A percentile compares a stretch with the other conserved stretches of the same genome.
Evolutionary conservation across 169 alveolate genomes (phyloP).

Genomic region (Babesia divergens): DNA sequence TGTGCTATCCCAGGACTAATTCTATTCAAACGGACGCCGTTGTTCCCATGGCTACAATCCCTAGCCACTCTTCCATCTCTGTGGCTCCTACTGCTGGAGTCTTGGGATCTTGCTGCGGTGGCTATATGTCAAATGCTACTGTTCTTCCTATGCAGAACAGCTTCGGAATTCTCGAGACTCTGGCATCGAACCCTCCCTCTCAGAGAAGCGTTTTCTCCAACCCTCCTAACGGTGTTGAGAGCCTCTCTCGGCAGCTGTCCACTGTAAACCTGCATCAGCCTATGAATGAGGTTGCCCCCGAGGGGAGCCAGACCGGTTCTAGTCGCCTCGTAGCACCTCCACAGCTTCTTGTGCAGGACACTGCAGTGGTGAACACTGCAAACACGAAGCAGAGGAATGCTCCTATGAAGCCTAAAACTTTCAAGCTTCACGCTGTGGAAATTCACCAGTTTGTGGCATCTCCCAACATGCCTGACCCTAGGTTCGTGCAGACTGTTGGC

Average conservation of each 20-base stretch:
- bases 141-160: slow-evolving; percentile 3
- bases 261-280: not conserved
- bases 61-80: slow-evolving; percentile 1
- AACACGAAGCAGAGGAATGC: slow-evolving; percentile 69
- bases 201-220: slow-evolving; percentile 4
- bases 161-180: slow-evolving; percentile 17
- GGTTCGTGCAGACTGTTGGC: slow-evolving; percentile 72
- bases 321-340: slow-evolving; percentile 14
- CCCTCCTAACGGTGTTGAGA: not conserved
- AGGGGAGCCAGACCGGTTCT: slow-evolving; percentile 13
- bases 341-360: slow-evolving; percentile 3
- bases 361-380: not conserved
- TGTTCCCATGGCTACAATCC: slow-evolving; percentile 9
- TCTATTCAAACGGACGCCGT: slow-evolving; percentile 2
- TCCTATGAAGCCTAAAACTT: slow-evolving; percentile 73
- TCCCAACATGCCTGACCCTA: slow-evolving; percentile 74
- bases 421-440: slow-evolving; percentile 84
- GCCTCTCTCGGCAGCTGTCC: slow-evolving; percentile 12
- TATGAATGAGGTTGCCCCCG: not conserved
- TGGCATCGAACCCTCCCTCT: slow-evolving; percentile 10
- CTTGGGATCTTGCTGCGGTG: slow-evolving; percentile 16
- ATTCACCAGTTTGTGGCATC: slow-evolving; percentile 83
- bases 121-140: not conserved
- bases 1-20: slow-evolving; percentile 26
- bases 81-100: not conserved